Base-by-base conservation (phyloP, 2,329 filamentous ascomycete genomes). In the Fusarium coicis region DNA sequence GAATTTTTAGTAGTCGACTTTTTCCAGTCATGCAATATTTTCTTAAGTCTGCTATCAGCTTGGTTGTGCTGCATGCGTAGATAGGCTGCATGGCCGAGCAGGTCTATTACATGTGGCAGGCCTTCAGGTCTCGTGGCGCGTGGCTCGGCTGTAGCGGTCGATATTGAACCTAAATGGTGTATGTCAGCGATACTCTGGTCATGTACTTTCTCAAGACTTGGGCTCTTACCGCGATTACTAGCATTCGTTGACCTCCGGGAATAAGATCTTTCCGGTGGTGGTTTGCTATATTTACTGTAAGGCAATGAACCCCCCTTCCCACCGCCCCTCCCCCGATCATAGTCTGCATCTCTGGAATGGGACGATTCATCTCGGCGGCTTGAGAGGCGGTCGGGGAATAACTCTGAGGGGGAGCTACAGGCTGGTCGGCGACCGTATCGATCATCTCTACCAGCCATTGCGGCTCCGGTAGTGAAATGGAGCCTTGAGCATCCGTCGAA, bases 51-150 rank as follows among this genome's bases (percentile, higher is more conserved):
- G 15, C 67, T 74, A 9, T 70, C 69, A 23, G 74, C 71, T 7
- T 61, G 49, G 11, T 73, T 66, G 49, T 71, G 64, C 23, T 74
- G 65, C 40, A 68, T 68, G 21, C 60, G 75, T 57, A 68, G 74
- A 49, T 58, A 56, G 9, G 74, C 63, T 49, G 74, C 74, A 12
- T 80, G 73, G 28, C 70, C 74, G 11, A 80, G n/a, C 4, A 75
- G 39, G 18, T 78, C 74, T 21, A 72, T 62, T 4, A 79, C 18
- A 5, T 18, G 32, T 56, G 50, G 50, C 23, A 75, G 43, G 70
- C 37, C 57, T 7, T 72, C 58, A 21, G 30, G 39, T 28, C 19
- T 39, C 10, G 26, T 36, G 19, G 26, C 37, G 16, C 36, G 58
- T 5, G 34, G 54, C 30, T 43, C 49, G 11, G 55, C 30, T 49